Conservation (phyloP, 164 flowering plant genomes). For the Tetrastigma voinierianum region DNA sequence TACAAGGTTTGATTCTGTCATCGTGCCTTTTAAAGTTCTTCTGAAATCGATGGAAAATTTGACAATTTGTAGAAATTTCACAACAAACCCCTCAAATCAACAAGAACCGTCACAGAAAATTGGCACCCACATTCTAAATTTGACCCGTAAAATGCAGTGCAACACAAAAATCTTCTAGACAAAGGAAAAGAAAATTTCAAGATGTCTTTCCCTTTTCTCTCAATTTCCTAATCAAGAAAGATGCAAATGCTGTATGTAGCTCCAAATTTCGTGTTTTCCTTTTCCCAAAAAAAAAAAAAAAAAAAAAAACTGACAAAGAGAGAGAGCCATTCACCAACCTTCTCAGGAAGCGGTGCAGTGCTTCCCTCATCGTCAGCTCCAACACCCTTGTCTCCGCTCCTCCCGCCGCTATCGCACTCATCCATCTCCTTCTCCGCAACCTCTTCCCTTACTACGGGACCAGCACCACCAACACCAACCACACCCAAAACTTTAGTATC, state of each 20-base stretch:
- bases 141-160: no score
- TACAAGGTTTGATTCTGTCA: background rate
- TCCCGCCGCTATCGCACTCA: constrained; percentile 57
- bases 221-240: no score
- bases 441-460: constrained; percentile 20
- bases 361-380: constrained; percentile 71
- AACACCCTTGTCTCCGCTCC: constrained; percentile 47
- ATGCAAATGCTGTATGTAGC: background rate
- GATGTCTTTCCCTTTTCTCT: no score
- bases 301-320: background rate
- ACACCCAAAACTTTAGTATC: constrained; percentile 11
- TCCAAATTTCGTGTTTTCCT: background rate
- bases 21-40: no score
- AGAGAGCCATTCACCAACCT: constrained; percentile 32
- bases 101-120: no score
- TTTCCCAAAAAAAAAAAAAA: background rate
- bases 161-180: no score
- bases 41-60: no score
- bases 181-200: no score
- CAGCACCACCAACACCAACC: constrained; percentile 8
- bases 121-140: no score
- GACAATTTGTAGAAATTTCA: no score
- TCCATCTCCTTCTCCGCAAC: constrained; percentile 58
- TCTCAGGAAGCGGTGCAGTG: constrained; percentile 79
- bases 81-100: no score